Evolutionary conservation across 805 yeast species (phyloP), one percentile per base, ranked within the genome.

Genomic region (Vanderwaltozyma tropicalis): DNA sequence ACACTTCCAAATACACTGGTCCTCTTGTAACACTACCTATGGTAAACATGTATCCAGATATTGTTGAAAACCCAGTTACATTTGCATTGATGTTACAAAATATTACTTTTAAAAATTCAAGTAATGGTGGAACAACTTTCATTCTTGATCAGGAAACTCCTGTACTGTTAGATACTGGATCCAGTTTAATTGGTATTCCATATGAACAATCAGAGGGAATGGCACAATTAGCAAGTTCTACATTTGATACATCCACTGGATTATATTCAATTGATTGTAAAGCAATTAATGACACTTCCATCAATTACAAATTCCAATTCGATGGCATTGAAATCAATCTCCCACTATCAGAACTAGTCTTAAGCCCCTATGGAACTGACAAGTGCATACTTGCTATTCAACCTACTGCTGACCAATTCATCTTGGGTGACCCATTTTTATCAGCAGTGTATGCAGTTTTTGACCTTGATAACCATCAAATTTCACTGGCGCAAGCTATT

Each of bases 401-500:
- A 24, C 13, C 27, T 4, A 24, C 27, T 8, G 27, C 12, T 24
- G 12, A 24, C 13, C 27, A 24, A 8, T 8, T 24, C 4, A 61
- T 74, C 33, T 58, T 78, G 30, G 84, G 83, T 34, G 81, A 75
- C 52, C 64, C 68, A 43, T 67, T 77, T 47, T 61, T 78, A 44
- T 63, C 76, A 36, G 67, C 72, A 40, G 78, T 79, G 2, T 80
- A 78, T 54, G 67, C 76, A 20, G 84, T 78, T 13, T 78, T 71
- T 55, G 80, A 81, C 55, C 59, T 78, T 36, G 83, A 76, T 24
- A 70, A 70, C 49, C 59, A 58, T 33, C 67, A 72, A 48, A 62
- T 80, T 28, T 74, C 82, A 3, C 46, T 80, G 51, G 83, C 77
- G 17, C 73, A 69, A 50, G 71, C 68, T 25, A 18, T 25, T 15